Conservation (phyloP, 202 grass and related monocot species). For the Alloteropsis angusta region DNA sequence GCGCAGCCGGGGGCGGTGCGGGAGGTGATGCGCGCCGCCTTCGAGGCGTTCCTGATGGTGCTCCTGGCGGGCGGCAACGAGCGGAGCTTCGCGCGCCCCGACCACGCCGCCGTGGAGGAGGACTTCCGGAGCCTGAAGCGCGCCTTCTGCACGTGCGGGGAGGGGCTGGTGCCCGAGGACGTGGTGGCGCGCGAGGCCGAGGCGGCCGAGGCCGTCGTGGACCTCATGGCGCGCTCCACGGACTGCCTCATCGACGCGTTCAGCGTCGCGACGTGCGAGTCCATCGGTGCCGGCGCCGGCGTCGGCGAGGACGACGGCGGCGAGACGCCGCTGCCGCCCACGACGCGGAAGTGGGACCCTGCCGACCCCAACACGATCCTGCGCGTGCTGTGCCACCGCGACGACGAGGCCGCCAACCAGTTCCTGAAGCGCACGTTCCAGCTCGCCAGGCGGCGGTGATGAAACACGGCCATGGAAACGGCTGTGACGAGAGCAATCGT, state of each 20-base stretch:
- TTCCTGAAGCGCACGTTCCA: constrained; percentile 86
- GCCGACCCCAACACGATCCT: constrained; percentile 69
- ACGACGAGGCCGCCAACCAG: constrained; percentile 66
- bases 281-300: constrained; percentile 9
- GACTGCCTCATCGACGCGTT: constrained; percentile 71
- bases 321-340: constrained; percentile 36
- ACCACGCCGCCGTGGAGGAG: constrained; percentile 59
- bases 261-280: constrained; percentile 39
- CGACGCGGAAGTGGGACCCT: constrained; percentile 57
- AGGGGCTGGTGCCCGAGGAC: constrained; percentile 78
- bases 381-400: constrained; percentile 74
- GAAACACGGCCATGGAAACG: neutral
- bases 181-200: constrained; percentile 57
- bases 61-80: constrained; percentile 74
- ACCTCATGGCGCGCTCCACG: constrained; percentile 54
- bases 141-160: constrained; percentile 80
- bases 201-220: constrained; percentile 43
- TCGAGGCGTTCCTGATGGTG: constrained; percentile 67
- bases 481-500: neutral
- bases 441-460: constrained; percentile 67
- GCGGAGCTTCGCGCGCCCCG: constrained; percentile 42
- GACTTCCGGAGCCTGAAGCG: constrained; percentile 73
- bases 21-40: constrained; percentile 83
- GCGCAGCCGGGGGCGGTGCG: constrained; percentile 68
- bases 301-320: neutral